Percentiles rank a stretch among this genome's conserved stretches.
Conservation (phyloP, 1,284 basidiomycete genomes). For the Boletellus dicymbophilus region DNA sequence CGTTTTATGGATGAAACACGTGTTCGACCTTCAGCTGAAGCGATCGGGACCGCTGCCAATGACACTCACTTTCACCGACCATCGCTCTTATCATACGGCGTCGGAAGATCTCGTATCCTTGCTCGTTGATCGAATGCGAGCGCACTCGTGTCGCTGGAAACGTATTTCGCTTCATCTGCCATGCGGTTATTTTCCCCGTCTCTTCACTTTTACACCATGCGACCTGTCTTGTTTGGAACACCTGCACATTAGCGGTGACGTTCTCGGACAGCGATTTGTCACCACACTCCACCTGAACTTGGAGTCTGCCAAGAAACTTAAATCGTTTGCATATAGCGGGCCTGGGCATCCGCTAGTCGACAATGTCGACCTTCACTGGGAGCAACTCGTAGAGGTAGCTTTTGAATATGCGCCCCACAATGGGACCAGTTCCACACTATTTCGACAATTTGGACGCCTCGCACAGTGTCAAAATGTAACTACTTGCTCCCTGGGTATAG, state of each 20-base stretch:
- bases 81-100: conserved; percentile 2
- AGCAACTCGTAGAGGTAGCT: conserved; percentile 11
- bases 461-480: conserved; percentile 18
- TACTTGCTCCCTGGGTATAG: conserved; percentile 16
- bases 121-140: conserved; percentile 11
- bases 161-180: conserved; percentile 14
- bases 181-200: conserved; percentile 6
- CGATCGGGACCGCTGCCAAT: conserved; percentile 18
- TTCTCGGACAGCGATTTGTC: neutral
- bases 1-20: neutral
- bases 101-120: conserved; percentile 10
- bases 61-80: conserved; percentile 19
- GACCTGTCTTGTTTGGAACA: conserved; percentile 17
- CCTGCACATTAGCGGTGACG: conserved; percentile 6
- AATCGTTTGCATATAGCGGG: conserved; percentile 18
- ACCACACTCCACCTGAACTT: conserved; percentile 4
- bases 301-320: conserved; percentile 13
- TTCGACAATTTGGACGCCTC: conserved; percentile 5
- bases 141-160: conserved; percentile 18
- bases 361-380: conserved; percentile 12
- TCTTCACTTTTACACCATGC: conserved; percentile 18
- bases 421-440: conserved; percentile 1
- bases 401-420: conserved; percentile 10
- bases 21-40: conserved; percentile 13
- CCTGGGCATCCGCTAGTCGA: neutral